These are phyloP conservation scores for Xylaria nigripes DNA, from an alignment of 495 filamentous ascomycete species.

Conservation along the genomic window DNA sequence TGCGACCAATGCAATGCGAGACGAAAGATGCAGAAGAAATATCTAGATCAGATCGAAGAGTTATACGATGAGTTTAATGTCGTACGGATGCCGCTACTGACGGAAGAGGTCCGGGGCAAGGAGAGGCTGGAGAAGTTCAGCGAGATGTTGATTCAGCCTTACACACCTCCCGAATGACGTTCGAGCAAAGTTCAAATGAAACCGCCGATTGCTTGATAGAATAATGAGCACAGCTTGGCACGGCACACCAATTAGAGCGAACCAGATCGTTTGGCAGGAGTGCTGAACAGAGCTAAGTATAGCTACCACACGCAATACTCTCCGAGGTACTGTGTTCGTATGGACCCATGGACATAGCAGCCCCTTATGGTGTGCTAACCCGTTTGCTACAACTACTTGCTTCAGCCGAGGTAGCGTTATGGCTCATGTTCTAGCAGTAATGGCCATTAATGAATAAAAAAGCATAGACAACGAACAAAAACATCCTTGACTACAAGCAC, in stretches of 20 bases:
- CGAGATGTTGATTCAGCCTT: conserved; percentile 84
- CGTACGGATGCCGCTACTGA: conserved; percentile 90
- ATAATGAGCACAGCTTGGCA: neutral
- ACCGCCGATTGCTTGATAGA: neutral
- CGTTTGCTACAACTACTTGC: neutral
- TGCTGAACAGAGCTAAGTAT: neutral
- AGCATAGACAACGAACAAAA: neutral
- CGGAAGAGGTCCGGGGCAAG: conserved; percentile 92
- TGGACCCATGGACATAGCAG: neutral
- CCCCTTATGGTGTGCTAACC: neutral
- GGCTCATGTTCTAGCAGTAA: neutral
- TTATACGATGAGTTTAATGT: conserved; percentile 99
- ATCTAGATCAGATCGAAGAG: conserved; percentile 97
- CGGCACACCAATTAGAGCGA: neutral
- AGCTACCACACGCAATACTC: neutral
- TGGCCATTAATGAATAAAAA: neutral
- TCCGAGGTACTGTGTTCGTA: neutral
- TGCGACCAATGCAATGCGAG: conserved; percentile 95
- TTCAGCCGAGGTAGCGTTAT: neutral
- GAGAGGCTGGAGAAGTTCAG: conserved; percentile 89
- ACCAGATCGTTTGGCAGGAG: neutral
- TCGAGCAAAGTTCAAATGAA: neutral
- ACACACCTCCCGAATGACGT: conserved; percentile 59
- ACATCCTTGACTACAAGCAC: neutral
- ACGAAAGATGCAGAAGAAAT: conserved; percentile 99